A percentile compares a stretch with the other conserved stretches of the same genome.
Conservation (phyloP, 108 stramenopile species). For the Nitzschia inconspicua region DNA sequence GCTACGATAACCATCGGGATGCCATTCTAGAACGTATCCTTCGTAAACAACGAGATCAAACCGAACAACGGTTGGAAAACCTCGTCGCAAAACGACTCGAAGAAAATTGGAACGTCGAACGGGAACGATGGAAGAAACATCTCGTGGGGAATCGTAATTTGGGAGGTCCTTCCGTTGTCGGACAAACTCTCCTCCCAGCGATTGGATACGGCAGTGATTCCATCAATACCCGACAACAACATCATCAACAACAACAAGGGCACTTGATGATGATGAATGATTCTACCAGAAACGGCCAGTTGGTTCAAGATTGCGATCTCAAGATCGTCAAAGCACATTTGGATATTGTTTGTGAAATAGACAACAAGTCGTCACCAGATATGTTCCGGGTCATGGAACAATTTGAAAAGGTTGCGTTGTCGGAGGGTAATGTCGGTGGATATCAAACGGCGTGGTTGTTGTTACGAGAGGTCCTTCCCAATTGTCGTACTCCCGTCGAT, state of each 20-base stretch:
- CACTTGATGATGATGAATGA: not conserved
- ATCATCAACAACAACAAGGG: not conserved
- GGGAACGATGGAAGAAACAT: conserved; percentile 38
- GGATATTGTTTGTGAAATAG: conserved; percentile 4
- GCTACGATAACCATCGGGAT: conserved; percentile 17
- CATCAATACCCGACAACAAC: too few relatives aligned
- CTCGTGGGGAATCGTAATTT: conserved; percentile 30
- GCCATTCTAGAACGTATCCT: conserved; percentile 30
- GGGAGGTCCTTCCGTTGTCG: conserved; percentile 19
- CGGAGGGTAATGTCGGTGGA: conserved; percentile 3
- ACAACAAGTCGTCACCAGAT: not conserved
- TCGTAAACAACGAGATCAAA: conserved; percentile 16
- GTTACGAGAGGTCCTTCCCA: conserved; percentile 10
- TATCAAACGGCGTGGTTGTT: conserved; percentile 37
- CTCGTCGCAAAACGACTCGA: conserved; percentile 26
- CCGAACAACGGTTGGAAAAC: conserved; percentile 15
- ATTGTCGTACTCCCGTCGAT: conserved; percentile 8
- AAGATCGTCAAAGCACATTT: conserved; percentile 11
- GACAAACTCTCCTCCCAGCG: not conserved
- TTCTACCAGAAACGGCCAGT: too few relatives aligned
- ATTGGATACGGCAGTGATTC: too few relatives aligned
- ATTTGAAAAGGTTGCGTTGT: conserved; percentile 6
- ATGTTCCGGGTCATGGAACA: not conserved
- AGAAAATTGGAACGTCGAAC: conserved; percentile 39
- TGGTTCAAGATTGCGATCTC: conserved; percentile 14